Base-by-base conservation (phyloP, 2,329 filamentous ascomycete species). In the Aureobasidium lini region DNA sequence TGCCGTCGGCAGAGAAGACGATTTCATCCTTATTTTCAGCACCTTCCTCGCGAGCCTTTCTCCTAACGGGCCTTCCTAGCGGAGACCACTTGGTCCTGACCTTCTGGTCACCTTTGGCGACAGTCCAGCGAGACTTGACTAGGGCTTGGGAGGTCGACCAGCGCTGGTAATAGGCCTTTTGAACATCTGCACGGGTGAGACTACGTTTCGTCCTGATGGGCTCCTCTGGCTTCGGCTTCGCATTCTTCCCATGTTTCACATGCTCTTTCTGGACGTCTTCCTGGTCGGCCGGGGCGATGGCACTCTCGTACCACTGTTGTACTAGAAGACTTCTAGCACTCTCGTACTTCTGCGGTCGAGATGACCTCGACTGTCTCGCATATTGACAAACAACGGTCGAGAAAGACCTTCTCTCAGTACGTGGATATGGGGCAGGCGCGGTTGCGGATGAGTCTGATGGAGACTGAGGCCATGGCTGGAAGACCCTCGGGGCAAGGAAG, bases 401-500 rank as follows among this genome's bases (percentile, higher is more conserved):
- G 28, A 49, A 50, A 4, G 46, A 11, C 29, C 39, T 44, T 23
- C 16, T 48, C 49, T 47, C 23, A 23, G 23, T 23, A 23, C 23
- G 23, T 3, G 23, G 23, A 23, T 23, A 23, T 23, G 2, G 48
- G 42, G 47, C 40, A 59, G 13, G 34, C 15, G 44, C 40, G 15
- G 9, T n/a, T 2, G 46, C 11, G 4, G 40, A 37, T 13, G 46
- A 36, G 16, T 36, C 37, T 7, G 37, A 23, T 10, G 11, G 37
- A 5, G 28, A 23, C 9, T 3, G 34, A 11, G 59, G 60, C 60
- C 49, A 64, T 62, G 66, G 64, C 63, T 65, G 60, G 69, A 70
- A 60, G 66, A 67, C 61, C 43, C 71, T 66, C 32, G 73, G 73
- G 23, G 72, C 72, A 57, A 75, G 71, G 61, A 75, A 73, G 10